Percentiles rank a stretch among this genome's conserved stretches.
phyloP scores from a whole-genome alignment of 2,329 filamentous ascomycete species.

The Chaetoscypha palmicola region DNA sequence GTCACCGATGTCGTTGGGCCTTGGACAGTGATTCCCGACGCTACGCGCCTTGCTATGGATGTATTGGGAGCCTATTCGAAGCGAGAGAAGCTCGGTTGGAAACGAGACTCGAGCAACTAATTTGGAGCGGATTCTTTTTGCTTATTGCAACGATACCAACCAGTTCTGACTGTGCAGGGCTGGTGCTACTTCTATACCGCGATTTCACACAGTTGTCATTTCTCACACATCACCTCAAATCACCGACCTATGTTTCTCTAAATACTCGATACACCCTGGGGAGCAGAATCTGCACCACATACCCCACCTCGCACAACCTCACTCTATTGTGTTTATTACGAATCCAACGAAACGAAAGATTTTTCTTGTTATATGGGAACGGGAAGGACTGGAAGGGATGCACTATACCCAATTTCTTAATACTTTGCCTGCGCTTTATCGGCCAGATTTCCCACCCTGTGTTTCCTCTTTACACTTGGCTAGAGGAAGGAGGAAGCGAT shows the following conservation, averaged over 20 bases:
- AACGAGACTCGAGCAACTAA: constrained; percentile 6
- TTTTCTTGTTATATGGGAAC: neutral
- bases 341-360: neutral
- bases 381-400: neutral
- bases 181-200: neutral
- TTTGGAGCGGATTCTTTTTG: too few relatives aligned
- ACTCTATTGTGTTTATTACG: neutral
- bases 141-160: too few relatives aligned
- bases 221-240: neutral
- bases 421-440: too few relatives aligned
- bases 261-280: too few relatives aligned
- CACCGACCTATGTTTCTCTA: neutral
- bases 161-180: too few relatives aligned
- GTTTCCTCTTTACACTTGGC: too few relatives aligned
- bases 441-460: too few relatives aligned
- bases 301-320: neutral
- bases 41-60: constrained; percentile 37
- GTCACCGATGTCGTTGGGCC: constrained; percentile 30
- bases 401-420: neutral
- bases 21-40: constrained; percentile 37
- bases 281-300: too few relatives aligned
- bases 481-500: too few relatives aligned
- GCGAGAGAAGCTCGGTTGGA: constrained; percentile 36
- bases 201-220: neutral
- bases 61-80: constrained; percentile 40